phyloP scores from a whole-genome alignment of 2,329 filamentous ascomycete species.

The Xylaria sp. region DNA sequence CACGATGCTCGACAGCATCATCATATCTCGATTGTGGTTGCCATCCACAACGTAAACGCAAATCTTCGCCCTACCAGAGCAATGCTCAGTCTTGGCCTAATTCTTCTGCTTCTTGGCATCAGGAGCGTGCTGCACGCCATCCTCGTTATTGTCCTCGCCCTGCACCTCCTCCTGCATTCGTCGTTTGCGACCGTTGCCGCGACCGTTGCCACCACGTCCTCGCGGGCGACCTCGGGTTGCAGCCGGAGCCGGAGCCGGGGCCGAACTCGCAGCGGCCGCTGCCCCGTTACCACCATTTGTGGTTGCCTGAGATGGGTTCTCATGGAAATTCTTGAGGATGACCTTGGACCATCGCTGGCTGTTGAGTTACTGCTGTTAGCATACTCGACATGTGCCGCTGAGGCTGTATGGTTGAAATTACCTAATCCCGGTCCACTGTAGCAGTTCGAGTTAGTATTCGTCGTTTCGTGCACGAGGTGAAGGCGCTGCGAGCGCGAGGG shows the following conservation, averaged over 20 bases:
- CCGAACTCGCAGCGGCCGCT: neutral
- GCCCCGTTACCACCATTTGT: neutral
- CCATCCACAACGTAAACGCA: neutral
- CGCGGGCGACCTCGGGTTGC: neutral
- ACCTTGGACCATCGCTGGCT: conserved; percentile 24
- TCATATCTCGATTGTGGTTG: neutral
- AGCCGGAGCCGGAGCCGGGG: neutral
- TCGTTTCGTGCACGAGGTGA: neutral
- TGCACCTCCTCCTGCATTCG: neutral
- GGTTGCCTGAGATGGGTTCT: neutral
- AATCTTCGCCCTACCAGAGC: too few relatives aligned
- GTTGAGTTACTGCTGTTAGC: conserved; percentile 6
- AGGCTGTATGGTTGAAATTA: neutral
- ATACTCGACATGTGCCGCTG: neutral
- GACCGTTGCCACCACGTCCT: too few relatives aligned
- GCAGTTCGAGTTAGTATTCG: neutral
- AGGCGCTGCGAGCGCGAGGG: neutral
- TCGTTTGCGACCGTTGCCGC: neutral
- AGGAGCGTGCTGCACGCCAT: neutral
- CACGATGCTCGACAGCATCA: neutral
- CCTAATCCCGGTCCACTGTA: conserved; percentile 14
- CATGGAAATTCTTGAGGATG: neutral
- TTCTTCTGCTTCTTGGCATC: conserved; percentile 8
- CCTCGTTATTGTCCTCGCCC: neutral
- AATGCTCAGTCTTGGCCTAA: neutral